phyloP scores from a whole-genome alignment of 225 moss, liverwort and hornwort genomes.

The Physcomitrellopsis africana region DNA sequence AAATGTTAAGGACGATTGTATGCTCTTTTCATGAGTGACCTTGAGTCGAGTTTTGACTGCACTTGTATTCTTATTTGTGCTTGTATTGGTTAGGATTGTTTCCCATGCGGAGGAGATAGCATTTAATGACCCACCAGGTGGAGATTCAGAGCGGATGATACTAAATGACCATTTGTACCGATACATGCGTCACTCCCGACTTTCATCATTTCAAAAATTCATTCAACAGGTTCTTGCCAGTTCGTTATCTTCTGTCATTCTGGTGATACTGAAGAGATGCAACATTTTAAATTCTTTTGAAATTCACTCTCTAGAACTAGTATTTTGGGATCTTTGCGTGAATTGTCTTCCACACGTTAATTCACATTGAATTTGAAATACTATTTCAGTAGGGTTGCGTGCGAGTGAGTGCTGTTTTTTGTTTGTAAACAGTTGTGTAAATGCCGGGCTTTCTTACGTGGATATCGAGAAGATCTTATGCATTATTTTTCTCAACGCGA shows the following conservation, averaged over 20 bases:
- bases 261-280: slow-evolving; percentile 18
- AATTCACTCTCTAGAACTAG: background rate
- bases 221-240: slow-evolving; percentile 50
- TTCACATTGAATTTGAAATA: slow-evolving; percentile 6
- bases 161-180: slow-evolving; percentile 61
- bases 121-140: slow-evolving; percentile 69
- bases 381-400: slow-evolving; percentile 10
- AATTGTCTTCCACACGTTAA: background rate
- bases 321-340: background rate
- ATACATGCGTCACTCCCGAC: slow-evolving; percentile 60
- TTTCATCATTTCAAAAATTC: slow-evolving; percentile 63
- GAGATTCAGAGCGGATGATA: slow-evolving; percentile 64
- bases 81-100: slow-evolving; percentile 50
- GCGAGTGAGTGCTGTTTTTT: slow-evolving; percentile 11
- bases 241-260: background rate
- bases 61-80: background rate
- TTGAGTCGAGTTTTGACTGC: background rate
- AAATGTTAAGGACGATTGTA: background rate
- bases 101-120: slow-evolving; percentile 64
- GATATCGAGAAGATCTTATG: slow-evolving; percentile 7
- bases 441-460: background rate
- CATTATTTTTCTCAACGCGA: slow-evolving; percentile 23
- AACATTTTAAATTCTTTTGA: background rate
- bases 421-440: slow-evolving; percentile 6
- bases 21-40: background rate